These are phyloP conservation scores for Spergularia bocconei DNA, from an alignment of 148 eudicot species.

Conservation along the genomic window DNA sequence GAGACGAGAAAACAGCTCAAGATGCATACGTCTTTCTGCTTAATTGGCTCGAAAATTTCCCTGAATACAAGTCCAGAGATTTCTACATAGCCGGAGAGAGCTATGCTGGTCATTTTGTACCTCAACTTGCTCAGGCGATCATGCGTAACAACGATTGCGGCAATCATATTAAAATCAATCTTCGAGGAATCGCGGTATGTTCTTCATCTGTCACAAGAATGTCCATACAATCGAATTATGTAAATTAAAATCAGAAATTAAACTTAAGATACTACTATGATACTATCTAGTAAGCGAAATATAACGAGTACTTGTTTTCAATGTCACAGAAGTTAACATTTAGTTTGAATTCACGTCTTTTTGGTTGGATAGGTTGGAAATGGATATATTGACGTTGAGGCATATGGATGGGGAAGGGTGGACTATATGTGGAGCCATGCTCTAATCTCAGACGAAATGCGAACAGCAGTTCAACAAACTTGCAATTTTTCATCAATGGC, in stretches of 20 bases:
- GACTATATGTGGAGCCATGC: slow-evolving; percentile 17
- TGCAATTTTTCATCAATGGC: slow-evolving; percentile 7
- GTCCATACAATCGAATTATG: no score
- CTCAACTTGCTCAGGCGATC: slow-evolving; percentile 10
- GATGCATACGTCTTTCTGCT: slow-evolving; percentile 10
- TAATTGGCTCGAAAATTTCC: slow-evolving; percentile 9
- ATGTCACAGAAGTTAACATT: no score
- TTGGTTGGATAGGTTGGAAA: not conserved
- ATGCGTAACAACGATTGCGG: slow-evolving; percentile 1
- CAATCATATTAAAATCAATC: not conserved
- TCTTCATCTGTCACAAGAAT: no score
- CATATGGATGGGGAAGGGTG: slow-evolving; percentile 5
- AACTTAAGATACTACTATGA: no score
- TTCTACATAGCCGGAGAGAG: slow-evolving; percentile 14
- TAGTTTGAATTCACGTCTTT: no score
- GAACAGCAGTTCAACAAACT: not conserved
- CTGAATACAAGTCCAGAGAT: not conserved
- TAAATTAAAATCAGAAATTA: no score
- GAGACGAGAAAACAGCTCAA: slow-evolving; percentile 7
- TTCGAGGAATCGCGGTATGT: slow-evolving; percentile 10
- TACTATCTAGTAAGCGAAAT: no score
- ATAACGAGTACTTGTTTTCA: no score
- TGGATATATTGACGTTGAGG: not conserved
- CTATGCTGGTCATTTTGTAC: slow-evolving; percentile 17
- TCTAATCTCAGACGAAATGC: slow-evolving; percentile 9